These are phyloP conservation scores for Ophiocordyceps robertsii DNA, from an alignment of 2,329 filamentous ascomycete species.

Conservation along the genomic window DNA sequence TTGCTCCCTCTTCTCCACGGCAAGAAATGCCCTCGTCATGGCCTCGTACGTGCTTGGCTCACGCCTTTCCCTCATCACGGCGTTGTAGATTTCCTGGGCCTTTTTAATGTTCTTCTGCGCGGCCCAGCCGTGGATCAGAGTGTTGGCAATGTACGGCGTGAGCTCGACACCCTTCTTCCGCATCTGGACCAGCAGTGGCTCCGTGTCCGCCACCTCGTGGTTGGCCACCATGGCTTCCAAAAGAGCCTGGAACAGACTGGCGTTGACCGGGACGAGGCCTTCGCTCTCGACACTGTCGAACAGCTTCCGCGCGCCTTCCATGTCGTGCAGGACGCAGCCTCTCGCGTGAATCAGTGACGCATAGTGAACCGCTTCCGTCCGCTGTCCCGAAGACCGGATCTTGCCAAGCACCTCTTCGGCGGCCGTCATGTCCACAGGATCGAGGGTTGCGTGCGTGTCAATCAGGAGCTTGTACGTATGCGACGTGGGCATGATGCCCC, in stretches of 20 bases:
- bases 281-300: constrained; percentile 72
- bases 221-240: constrained; percentile 97
- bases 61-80: constrained; percentile 63
- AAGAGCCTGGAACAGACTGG: constrained; percentile 90
- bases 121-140: constrained; percentile 93
- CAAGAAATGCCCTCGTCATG: constrained; percentile 88
- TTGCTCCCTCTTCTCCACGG: constrained; percentile 63
- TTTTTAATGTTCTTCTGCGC: constrained; percentile 67
- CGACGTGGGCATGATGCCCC: constrained; percentile 77
- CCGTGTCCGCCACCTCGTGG: constrained; percentile 65
- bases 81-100: constrained; percentile 65
- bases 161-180: constrained; percentile 58
- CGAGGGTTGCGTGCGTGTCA: constrained; percentile 86
- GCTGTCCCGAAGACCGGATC: constrained; percentile 61
- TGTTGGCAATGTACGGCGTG: constrained; percentile 97
- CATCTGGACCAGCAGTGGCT: constrained; percentile 67
- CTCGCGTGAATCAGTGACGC: constrained; percentile 91
- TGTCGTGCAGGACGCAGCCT: constrained; percentile 85
- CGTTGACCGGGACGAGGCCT: constrained; percentile 53
- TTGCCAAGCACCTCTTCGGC: constrained; percentile 72
- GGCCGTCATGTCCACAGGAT: constrained; percentile 77
- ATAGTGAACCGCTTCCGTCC: constrained; percentile 87
- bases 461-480: constrained; percentile 98
- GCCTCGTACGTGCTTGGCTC: constrained; percentile 98
- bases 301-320: constrained; percentile 65